Evolutionary conservation across 2,329 filamentous ascomycete species (phyloP), one percentile per base, ranked within the genome.

Genomic region (Juglanconis oblonga): DNA sequence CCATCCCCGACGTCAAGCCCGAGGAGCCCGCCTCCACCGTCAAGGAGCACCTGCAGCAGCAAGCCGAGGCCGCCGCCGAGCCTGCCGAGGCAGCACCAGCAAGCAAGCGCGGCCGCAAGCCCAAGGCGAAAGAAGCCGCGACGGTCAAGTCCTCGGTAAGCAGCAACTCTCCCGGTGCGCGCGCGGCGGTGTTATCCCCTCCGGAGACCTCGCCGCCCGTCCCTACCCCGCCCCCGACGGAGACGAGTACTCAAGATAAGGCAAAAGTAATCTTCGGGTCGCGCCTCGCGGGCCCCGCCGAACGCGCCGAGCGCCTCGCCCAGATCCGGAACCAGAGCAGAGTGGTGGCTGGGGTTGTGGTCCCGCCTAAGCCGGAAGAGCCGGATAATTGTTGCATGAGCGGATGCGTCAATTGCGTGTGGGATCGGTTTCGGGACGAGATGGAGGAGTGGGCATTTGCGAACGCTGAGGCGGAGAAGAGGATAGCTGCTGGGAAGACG

Each of bases 361-460:
- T 98, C 4, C 95, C 95, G 2, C 93, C 92, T 0, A 84, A 85
- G 52, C 95, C 95, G 1, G 82, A 86, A 52, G 94, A 99, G 75
- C 95, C 95, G 3, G 95, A 98, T 69, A 97, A 99, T 71, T 99
- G 95, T 81, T 99, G 95, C 76, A 99, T 99, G 95, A 95, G 91
- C 70, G 95, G 95, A 3, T 99, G 95, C 72, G 94, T 97, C 52
- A 93, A 98, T 73, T 99, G 95, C 73, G 95, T 98, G 3, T 98
- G 93, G 93, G 93, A 97, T 68, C 81, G 86, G 56, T 98, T 88
- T 74, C 84, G 93, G 8, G 94, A 99, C 66, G 95, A 98, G 55
- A 82, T 98, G 75, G 93, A 98, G 73, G 90, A 91, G 60, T 98
- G 92, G 91, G 89, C 87, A 4, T 77, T 79, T 13, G 83, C 86